These are phyloP conservation scores for Neonectria punicea DNA, from an alignment of 2,329 filamentous ascomycete genomes.

Conservation along the genomic window DNA sequence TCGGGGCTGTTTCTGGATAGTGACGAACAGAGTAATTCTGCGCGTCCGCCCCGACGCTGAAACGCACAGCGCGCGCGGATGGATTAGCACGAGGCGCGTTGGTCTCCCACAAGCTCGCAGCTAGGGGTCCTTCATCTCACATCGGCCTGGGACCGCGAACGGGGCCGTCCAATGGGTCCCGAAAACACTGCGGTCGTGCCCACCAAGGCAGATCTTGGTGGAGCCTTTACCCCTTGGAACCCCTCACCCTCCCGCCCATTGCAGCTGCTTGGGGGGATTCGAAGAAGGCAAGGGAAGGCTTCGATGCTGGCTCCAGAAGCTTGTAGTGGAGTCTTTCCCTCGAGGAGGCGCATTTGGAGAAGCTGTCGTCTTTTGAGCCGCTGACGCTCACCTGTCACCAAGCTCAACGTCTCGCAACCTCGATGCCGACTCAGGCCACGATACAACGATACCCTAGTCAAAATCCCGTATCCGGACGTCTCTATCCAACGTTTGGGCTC, in stretches of 20 bases:
- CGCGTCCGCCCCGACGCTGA: conserved; percentile 22
- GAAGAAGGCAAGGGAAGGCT: conserved; percentile 41
- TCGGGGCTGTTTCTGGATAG: conserved; percentile 24
- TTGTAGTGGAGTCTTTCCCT: conserved; percentile 43
- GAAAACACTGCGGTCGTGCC: conserved; percentile 40
- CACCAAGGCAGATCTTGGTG: conserved; percentile 44
- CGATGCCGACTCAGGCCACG: conserved; percentile 20
- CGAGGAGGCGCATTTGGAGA: conserved; percentile 45
- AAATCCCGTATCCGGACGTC: conserved; percentile 13
- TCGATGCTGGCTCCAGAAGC: conserved; percentile 46
- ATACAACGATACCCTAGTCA: conserved; percentile 11
- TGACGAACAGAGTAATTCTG: conserved; percentile 22
- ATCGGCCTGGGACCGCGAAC: conserved; percentile 31
- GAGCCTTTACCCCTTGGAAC: conserved; percentile 41
- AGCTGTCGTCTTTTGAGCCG: conserved; percentile 39
- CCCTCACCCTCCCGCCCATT: conserved; percentile 44
- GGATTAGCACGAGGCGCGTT: conserved; percentile 15
- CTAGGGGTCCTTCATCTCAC: conserved; percentile 36
- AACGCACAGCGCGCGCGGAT: conserved; percentile 31
- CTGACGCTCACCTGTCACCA: conserved; percentile 37
- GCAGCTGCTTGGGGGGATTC: conserved; percentile 39
- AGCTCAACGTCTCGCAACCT: conserved; percentile 25
- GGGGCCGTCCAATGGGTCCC: conserved; percentile 43
- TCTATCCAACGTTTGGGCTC: conserved; percentile 23
- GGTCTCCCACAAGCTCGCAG: conserved; percentile 23